Percentiles rank a stretch among this genome's conserved stretches.
Evolutionary conservation across 805 yeast species (phyloP).

Genomic region (Suhomyces emberorum): DNA sequence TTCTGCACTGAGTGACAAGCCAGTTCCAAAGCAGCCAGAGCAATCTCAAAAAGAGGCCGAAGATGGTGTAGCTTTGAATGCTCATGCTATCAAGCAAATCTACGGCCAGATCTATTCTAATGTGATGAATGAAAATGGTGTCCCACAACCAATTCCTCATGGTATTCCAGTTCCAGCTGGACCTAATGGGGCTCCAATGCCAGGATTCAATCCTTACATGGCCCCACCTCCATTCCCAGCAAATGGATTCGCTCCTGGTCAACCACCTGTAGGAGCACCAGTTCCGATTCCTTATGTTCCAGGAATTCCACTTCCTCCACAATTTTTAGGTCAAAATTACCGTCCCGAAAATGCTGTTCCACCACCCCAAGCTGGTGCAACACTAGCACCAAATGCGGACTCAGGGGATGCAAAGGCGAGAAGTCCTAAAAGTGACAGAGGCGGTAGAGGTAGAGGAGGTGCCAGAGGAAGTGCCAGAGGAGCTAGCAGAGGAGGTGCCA

Average conservation of each 20-base stretch:
- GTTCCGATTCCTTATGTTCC: constrained; percentile 28
- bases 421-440: constrained; percentile 17
- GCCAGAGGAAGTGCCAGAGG: constrained; percentile 7
- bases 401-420: neutral
- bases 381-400: neutral
- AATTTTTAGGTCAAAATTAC: constrained; percentile 18
- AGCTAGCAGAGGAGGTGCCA: constrained; percentile 5
- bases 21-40: constrained; percentile 1
- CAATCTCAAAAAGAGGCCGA: constrained; percentile 12
- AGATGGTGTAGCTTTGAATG: constrained; percentile 15
- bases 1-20: constrained; percentile 3
- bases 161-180: constrained; percentile 6
- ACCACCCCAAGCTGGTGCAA: constrained; percentile 5
- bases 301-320: constrained; percentile 37
- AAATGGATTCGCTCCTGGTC: neutral
- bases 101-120: constrained; percentile 43
- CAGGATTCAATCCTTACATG: neutral
- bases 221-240: neutral
- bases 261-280: constrained; percentile 3
- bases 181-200: constrained; percentile 5
- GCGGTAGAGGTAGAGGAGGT: constrained; percentile 18
- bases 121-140: constrained; percentile 39
- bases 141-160: constrained; percentile 2
- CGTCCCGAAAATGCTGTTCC: constrained; percentile 2
- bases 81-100: constrained; percentile 38